phyloP scores from a whole-genome alignment of 176 grass and related monocot genomes.

The Phoenix dactylifera region DNA sequence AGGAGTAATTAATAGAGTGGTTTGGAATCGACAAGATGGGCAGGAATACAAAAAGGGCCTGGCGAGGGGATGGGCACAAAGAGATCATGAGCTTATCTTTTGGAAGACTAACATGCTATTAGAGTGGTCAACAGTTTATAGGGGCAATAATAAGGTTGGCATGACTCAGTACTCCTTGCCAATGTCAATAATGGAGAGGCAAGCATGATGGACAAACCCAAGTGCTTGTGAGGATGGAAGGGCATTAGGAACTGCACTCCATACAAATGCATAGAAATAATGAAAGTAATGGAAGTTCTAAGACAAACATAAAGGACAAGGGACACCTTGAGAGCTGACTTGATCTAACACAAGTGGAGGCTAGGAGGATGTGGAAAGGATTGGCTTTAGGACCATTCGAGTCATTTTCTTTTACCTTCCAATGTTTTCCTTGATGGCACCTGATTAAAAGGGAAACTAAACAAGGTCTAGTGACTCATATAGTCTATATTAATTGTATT shows the following conservation, averaged over 20 bases:
- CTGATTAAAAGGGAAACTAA: neutral
- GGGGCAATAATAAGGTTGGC: slow-evolving; percentile 19
- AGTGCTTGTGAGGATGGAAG: slow-evolving; percentile 22
- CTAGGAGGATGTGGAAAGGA: neutral
- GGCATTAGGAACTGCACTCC: slow-evolving; percentile 10
- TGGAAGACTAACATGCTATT: slow-evolving; percentile 6
- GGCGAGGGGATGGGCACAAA: neutral
- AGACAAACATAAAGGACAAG: neutral
- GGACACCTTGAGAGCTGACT: too few relatives aligned
- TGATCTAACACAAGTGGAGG: neutral
- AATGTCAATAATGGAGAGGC: slow-evolving; percentile 27
- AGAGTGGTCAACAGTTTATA: slow-evolving; percentile 26
- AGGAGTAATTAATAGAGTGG: slow-evolving; percentile 3
- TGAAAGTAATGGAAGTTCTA: neutral
- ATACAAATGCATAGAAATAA: slow-evolving; percentile 11
- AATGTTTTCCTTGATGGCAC: neutral
- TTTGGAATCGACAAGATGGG: slow-evolving; percentile 6
- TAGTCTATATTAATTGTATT: neutral
- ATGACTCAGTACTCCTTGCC: slow-evolving; percentile 14
- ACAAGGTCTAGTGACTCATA: neutral
- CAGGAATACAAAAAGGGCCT: neutral
- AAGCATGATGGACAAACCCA: slow-evolving; percentile 24
- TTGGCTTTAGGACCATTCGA: neutral
- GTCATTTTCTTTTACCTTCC: neutral
- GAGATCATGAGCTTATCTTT: neutral